A percentile compares a stretch with the other conserved stretches of the same genome.
Evolutionary conservation across 805 yeast genomes (phyloP).

Genomic region (Blastobotrys terrestris): DNA sequence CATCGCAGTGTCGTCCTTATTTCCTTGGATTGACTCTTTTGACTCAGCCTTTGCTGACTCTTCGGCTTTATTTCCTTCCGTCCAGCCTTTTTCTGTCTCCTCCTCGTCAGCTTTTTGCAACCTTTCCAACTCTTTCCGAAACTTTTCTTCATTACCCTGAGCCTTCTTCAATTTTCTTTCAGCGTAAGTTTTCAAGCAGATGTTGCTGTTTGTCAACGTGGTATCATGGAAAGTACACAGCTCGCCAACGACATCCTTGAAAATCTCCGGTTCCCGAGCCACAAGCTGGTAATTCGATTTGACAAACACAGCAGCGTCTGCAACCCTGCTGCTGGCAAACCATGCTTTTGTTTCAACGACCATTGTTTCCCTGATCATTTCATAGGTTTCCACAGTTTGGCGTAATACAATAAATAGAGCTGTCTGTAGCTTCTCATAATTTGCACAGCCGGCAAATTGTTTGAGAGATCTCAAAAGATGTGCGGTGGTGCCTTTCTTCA

Average conservation of each 20-base stretch:
- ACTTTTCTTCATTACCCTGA: neutral
- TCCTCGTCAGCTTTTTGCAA: constrained; percentile 9
- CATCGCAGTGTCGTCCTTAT: neutral
- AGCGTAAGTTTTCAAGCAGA: constrained; percentile 21
- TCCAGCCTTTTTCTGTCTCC: constrained; percentile 14
- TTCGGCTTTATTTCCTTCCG: constrained; percentile 11
- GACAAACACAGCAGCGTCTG: constrained; percentile 29
- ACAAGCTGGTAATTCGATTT: constrained; percentile 18
- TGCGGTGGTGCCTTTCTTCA: constrained; percentile 42
- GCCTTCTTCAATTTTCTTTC: constrained; percentile 10
- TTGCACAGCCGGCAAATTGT: constrained; percentile 33
- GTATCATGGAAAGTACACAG: constrained; percentile 22
- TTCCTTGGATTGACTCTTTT: constrained; percentile 19
- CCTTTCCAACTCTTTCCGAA: constrained; percentile 17
- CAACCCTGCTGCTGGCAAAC: constrained; percentile 24
- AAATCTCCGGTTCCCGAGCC: constrained; percentile 44
- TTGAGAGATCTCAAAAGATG: constrained; percentile 42
- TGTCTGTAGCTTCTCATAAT: constrained; percentile 39
- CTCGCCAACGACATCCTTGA: constrained; percentile 36
- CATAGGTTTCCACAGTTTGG: constrained; percentile 60
- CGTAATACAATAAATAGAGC: constrained; percentile 52
- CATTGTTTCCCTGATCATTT: constrained; percentile 44
- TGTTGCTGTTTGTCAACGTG: constrained; percentile 15
- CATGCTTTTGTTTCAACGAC: constrained; percentile 44
- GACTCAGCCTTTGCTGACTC: constrained; percentile 2